Evolutionary conservation across 352 stramenopile genomes (phyloP).

Genomic region (Aphanomyces euteiches): DNA sequence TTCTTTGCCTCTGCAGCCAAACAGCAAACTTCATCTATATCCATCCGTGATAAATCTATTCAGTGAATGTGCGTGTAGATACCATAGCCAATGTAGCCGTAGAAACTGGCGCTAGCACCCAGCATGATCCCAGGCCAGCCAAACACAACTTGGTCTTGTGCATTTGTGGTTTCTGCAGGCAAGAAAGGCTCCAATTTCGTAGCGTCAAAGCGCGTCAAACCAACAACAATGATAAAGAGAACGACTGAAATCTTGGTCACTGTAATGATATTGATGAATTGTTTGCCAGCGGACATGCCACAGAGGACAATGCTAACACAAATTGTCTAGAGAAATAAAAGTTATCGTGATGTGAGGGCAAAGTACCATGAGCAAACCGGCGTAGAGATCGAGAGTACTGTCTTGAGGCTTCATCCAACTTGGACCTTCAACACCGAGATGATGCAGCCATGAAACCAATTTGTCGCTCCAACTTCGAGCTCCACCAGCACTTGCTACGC

Average conservation of each 20-base stretch:
- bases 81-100: conserved; percentile 94
- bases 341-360: background rate
- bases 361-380: conserved; percentile 66
- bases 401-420: conserved; percentile 67
- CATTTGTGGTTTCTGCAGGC: conserved; percentile 37
- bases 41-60: too few relatives aligned
- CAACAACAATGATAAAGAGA: conserved; percentile 89
- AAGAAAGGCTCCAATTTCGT: conserved; percentile 86
- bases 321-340: background rate
- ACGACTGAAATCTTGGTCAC: conserved; percentile 89
- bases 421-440: conserved; percentile 46
- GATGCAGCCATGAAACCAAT: conserved; percentile 74
- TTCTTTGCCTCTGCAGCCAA: conserved; percentile 86
- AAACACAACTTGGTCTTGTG: conserved; percentile 44
- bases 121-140: conserved; percentile 80
- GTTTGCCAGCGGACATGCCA: conserved; percentile 86
- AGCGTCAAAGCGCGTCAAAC: conserved; percentile 73
- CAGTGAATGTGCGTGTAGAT: background rate
- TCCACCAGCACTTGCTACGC: conserved; percentile 84
- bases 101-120: conserved; percentile 91
- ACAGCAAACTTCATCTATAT: conserved; percentile 91
- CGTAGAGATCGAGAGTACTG: conserved; percentile 63
- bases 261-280: conserved; percentile 87
- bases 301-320: conserved; percentile 67
- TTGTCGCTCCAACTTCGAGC: conserved; percentile 94